Base-by-base conservation (phyloP, 148 eudicot genomes). In the Diospyros lotus region DNA sequence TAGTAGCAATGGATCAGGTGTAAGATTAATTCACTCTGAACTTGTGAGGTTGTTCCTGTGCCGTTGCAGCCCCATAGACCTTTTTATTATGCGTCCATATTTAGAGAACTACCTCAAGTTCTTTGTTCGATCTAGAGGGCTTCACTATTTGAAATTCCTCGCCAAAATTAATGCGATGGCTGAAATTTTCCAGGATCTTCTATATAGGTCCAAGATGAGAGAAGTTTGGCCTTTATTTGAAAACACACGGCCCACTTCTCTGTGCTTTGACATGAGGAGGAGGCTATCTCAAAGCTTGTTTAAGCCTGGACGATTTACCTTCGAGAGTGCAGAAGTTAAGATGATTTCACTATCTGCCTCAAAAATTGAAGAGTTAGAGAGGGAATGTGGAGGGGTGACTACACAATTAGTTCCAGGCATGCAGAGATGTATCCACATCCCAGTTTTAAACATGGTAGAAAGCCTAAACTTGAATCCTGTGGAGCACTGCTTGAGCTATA, bases 11-110 rank as follows among this genome's bases (percentile, higher is more conserved):
- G 11, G 4, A 40, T 42, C 40, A 4, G 4, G 4, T 15, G 46
- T 41, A 42, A 42, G 48, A 1, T 71, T 71, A 42, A 1, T 41
- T 42, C 73, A 71, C 17, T 15, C 50, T 14, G 14, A 71, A 56
- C 73, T 71, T 15, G 40, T 71, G 51, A 56, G 63, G 63, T 6
- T 39, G 51, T 71, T 55, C 40, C 39, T 71, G 63, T 71, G 39
- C 1, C 63, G 2, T 2, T 71, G 51, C 46, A n/a, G 51, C 62
- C 28, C 63, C 8, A 6, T 2, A 40, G 73, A 71, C 73, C 14
- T 71, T 13, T 6, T 41, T 56, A n/a, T 11, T 6, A 71, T 71
- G 73, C 73, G 9, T 71, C 9, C 60, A 6, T 50, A 54, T 54
- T 55, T 55, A 41, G 9, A 6, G 6, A 38, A 11, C 15, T 69